Evolutionary conservation across 2,329 filamentous ascomycete species (phyloP).

Genomic region (Colletotrichum falcatum): DNA sequence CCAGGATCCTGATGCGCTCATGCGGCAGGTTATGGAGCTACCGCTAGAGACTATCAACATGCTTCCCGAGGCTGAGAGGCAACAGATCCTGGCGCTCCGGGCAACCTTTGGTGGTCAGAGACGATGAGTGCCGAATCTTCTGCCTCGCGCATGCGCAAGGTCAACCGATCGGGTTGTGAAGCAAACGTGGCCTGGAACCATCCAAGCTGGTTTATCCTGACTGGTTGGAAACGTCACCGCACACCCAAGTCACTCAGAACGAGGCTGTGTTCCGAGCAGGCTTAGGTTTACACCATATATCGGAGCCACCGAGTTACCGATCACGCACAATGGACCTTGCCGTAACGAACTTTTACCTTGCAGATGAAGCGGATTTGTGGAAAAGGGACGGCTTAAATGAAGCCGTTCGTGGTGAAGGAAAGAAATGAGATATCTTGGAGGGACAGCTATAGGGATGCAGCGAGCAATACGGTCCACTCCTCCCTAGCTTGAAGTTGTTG

Average conservation of each 20-base stretch:
- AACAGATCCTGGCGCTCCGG: slow-evolving; percentile 83
- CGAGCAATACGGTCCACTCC: neutral
- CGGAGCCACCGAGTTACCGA: neutral
- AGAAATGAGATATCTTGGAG: neutral
- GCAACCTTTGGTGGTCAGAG: slow-evolving; percentile 67
- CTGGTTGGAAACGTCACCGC: neutral
- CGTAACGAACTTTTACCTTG: neutral
- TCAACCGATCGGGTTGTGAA: neutral
- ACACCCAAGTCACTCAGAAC: neutral
- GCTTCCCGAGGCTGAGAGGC: slow-evolving; percentile 78
- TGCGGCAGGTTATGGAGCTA: slow-evolving; percentile 85
- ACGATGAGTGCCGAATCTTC: slow-evolving; percentile 41
- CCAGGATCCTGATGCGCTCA: slow-evolving; percentile 76
- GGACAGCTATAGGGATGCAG: neutral
- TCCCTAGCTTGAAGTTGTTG: neutral
- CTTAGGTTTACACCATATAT: neutral
- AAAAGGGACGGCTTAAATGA: neutral
- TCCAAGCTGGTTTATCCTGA: neutral
- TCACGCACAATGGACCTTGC: neutral
- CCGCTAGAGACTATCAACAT: slow-evolving; percentile 84
- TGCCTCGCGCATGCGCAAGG: neutral
- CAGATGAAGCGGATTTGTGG: slow-evolving; percentile 2
- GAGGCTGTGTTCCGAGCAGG: neutral
- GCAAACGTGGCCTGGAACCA: neutral
- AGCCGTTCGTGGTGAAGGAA: slow-evolving; percentile 21